phyloP scores from a whole-genome alignment of 164 flowering plant genomes.

The Akebia trifoliata region DNA sequence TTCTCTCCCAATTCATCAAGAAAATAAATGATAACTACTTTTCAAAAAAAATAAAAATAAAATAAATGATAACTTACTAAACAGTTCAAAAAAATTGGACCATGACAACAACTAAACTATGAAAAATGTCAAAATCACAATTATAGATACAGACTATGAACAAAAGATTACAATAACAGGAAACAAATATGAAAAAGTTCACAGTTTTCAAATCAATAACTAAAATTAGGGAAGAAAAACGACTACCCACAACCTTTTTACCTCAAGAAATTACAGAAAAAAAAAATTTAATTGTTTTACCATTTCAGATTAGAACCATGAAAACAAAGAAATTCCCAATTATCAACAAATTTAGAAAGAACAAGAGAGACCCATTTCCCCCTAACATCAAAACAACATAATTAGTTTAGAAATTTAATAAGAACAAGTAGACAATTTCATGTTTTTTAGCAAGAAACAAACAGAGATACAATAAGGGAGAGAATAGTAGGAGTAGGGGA shows the following conservation, averaged over 20 bases:
- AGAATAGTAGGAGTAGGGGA: too few relatives aligned
- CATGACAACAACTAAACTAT: conserved; percentile 1
- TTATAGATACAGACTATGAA: too few relatives aligned
- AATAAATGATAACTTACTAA: background rate
- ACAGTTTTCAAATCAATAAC: background rate
- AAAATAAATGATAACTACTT: too few relatives aligned
- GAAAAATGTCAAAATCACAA: background rate
- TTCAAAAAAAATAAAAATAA: too few relatives aligned
- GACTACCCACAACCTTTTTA: too few relatives aligned
- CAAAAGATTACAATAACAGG: background rate
- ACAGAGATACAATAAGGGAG: too few relatives aligned
- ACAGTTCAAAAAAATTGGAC: background rate
- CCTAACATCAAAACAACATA: background rate
- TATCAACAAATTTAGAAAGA: background rate
- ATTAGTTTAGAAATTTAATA: background rate
- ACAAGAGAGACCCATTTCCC: background rate
- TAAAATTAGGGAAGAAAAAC: too few relatives aligned
- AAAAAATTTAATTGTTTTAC: too few relatives aligned
- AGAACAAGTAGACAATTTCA: background rate
- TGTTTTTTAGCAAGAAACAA: background rate
- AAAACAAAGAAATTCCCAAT: background rate
- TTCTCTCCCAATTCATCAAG: background rate
- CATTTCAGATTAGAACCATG: too few relatives aligned
- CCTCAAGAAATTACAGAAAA: too few relatives aligned
- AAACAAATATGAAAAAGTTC: background rate